phyloP scores from a whole-genome alignment of 2,329 filamentous ascomycete species.

The Verticillium tricorpus region DNA sequence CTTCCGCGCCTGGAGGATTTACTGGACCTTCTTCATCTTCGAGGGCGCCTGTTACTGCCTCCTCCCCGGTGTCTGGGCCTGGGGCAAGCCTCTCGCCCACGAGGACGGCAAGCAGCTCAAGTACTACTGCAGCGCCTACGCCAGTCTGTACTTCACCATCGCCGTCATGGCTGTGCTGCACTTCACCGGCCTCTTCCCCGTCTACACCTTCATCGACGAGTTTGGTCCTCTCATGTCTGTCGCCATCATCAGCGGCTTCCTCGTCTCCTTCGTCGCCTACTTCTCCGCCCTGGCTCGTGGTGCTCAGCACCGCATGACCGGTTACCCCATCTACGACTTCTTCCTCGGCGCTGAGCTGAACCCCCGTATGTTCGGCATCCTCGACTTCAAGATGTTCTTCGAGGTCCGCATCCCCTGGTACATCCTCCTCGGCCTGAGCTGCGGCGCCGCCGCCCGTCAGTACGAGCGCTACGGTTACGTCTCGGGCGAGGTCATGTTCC shows the following conservation, averaged over 20 bases:
- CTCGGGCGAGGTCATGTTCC: conserved; percentile 76
- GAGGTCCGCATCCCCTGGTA: conserved; percentile 92
- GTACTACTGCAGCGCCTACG: conserved; percentile 92
- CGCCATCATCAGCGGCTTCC: conserved; percentile 83
- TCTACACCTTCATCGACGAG: conserved; percentile 91
- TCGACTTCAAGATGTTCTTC: conserved; percentile 97
- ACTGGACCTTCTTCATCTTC: conserved; percentile 89
- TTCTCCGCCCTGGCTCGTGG: conserved; percentile 77
- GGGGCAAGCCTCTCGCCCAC: conserved; percentile 84
- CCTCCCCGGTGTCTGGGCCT: conserved; percentile 81
- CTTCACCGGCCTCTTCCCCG: conserved; percentile 76
- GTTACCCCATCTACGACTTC: conserved; percentile 80
- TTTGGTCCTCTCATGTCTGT: conserved; percentile 92
- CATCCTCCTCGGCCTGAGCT: conserved; percentile 75
- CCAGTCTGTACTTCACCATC: conserved; percentile 85
- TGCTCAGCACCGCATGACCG: conserved; percentile 88
- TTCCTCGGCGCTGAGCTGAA: conserved; percentile 92
- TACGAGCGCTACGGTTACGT: conserved; percentile 84
- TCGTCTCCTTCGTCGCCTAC: conserved; percentile 81
- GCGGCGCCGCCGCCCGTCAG: conserved; percentile 74
- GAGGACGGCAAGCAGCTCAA: conserved; percentile 77
- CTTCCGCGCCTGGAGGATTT: conserved; percentile 81
- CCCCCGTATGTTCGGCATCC: conserved; percentile 76
- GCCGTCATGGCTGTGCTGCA: conserved; percentile 67
- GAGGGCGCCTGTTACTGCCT: conserved; percentile 79